Percentiles rank a stretch among this genome's conserved stretches.
Conservation (phyloP, 805 yeast genomes). For the Pichia gijzeniarum region DNA sequence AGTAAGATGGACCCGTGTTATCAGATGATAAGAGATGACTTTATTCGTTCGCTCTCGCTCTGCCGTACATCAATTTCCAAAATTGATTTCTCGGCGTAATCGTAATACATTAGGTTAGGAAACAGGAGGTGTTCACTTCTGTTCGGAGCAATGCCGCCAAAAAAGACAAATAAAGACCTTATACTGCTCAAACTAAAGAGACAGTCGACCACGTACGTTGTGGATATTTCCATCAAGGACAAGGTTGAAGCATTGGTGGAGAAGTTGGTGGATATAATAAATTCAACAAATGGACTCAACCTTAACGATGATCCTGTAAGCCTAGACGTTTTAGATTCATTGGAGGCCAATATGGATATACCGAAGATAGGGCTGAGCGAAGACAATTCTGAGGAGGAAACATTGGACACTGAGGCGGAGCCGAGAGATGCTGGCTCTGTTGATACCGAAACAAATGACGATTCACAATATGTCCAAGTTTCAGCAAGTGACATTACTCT, state of each 20-base stretch:
- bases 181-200: constrained; percentile 30
- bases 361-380: constrained; percentile 21
- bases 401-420: constrained; percentile 25
- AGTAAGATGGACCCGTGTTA: too few relatives aligned
- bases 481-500: constrained; percentile 27
- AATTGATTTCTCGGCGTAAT: too few relatives aligned
- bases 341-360: constrained; percentile 21
- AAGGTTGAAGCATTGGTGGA: constrained; percentile 24
- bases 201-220: constrained; percentile 30
- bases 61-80: too few relatives aligned
- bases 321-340: constrained; percentile 22
- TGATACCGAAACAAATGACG: constrained; percentile 12
- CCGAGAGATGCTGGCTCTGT: constrained; percentile 25
- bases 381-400: constrained; percentile 2
- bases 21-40: too few relatives aligned
- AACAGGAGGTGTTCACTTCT: too few relatives aligned
- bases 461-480: constrained; percentile 18
- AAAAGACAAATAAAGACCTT: constrained; percentile 16
- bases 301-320: constrained; percentile 24
- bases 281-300: constrained; percentile 44
- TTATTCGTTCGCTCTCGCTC: too few relatives aligned
- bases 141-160: constrained; percentile 22
- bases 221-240: constrained; percentile 21
- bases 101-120: too few relatives aligned
- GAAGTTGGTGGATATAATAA: constrained; percentile 34